A percentile compares a stretch with the other conserved stretches of the same genome.
Conservation (phyloP, 257 asterid genomes). For the Jacaranda copaia region DNA sequence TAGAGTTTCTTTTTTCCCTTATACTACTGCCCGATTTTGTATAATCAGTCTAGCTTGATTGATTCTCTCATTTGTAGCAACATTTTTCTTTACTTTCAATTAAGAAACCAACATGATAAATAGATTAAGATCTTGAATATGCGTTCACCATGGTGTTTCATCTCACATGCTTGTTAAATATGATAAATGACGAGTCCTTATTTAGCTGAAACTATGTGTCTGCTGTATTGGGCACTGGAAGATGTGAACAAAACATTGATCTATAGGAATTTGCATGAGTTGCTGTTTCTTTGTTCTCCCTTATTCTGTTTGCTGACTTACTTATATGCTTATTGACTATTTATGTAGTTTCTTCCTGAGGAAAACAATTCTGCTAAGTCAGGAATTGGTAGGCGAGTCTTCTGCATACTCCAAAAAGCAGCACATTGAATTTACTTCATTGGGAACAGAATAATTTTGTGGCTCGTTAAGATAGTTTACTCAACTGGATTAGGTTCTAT, state of each 20-base stretch:
- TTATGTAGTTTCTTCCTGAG: neutral
- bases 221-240: too few relatives aligned
- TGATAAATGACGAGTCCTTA: too few relatives aligned
- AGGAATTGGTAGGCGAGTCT: neutral
- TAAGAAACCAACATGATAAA: neutral
- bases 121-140: slow-evolving; percentile 7
- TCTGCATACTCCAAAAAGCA: slow-evolving; percentile 22
- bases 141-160: too few relatives aligned
- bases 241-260: neutral
- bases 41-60: neutral
- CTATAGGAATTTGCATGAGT: neutral
- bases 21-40: slow-evolving; percentile 1
- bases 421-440: slow-evolving; percentile 20
- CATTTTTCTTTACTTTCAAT: neutral
- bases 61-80: slow-evolving; percentile 32
- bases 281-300: neutral
- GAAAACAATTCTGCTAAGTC: neutral
- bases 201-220: too few relatives aligned
- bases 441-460: slow-evolving; percentile 12
- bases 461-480: neutral
- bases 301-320: neutral
- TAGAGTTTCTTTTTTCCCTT: neutral
- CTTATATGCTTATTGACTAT: neutral
- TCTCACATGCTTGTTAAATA: too few relatives aligned
- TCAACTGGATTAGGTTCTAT: neutral